phyloP scores from a whole-genome alignment of 768 basidiomycete species.

The Paxillus ammoniavirescens region DNA sequence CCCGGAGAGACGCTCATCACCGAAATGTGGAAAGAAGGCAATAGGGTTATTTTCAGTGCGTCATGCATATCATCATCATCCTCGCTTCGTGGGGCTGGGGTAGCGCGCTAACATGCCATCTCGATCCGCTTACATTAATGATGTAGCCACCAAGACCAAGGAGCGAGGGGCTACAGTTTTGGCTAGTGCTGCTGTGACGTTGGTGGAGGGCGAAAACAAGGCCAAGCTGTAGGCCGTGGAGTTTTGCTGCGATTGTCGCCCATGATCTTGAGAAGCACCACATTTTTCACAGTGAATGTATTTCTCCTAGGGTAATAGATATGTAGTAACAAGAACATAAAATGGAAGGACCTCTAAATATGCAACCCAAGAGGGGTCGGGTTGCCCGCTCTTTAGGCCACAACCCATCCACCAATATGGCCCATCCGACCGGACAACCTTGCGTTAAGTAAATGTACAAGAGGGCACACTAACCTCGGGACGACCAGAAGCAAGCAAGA shows the following conservation, averaged over 20 bases:
- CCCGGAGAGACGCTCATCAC: constrained; percentile 96
- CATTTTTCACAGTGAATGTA: not conserved
- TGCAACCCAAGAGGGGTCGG: not conserved
- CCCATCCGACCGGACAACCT: not conserved
- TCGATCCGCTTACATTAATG: not conserved
- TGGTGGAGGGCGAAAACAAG: constrained; percentile 48
- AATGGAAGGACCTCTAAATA: not conserved
- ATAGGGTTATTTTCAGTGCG: constrained; percentile 89
- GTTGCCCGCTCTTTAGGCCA: not conserved
- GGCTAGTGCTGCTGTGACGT: constrained; percentile 79
- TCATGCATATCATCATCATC: constrained; percentile 12
- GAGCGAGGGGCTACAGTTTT: constrained; percentile 74
- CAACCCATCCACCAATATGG: not conserved
- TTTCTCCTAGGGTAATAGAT: too few relatives aligned
- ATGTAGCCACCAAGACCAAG: constrained; percentile 80
- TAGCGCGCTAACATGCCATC: not conserved
- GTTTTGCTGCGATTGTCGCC: constrained; percentile 18
- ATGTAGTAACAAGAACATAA: not conserved
- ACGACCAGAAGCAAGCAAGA: not conserved
- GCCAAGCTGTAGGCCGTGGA: constrained; percentile 55
- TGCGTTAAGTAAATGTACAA: not conserved
- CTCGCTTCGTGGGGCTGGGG: not conserved
- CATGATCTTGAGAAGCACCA: constrained; percentile 34
- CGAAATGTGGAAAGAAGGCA: constrained; percentile 97
- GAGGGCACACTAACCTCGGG: not conserved